Percentiles rank a stretch among this genome's conserved stretches.
These are phyloP conservation scores for Pestalotiopsis sp. DNA, from an alignment of 2,329 filamentous ascomycete genomes.

Conservation along the genomic window DNA sequence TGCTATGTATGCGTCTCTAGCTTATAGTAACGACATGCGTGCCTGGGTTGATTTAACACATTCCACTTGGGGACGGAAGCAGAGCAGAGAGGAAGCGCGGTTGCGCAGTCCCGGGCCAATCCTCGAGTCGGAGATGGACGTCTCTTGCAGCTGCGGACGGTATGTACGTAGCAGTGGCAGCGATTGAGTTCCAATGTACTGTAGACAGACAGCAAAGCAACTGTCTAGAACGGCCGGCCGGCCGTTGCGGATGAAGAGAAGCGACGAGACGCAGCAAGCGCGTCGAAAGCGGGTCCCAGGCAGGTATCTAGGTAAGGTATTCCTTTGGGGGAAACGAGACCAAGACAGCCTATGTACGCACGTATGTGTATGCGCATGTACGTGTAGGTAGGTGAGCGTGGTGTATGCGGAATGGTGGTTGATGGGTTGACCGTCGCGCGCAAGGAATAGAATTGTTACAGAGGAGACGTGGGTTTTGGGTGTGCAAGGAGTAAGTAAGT, in stretches of 20 bases:
- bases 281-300: conserved; percentile 3
- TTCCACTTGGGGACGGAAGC: conserved; percentile 11
- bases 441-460: not conserved
- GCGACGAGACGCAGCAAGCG: conserved; percentile 6
- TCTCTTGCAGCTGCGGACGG: conserved; percentile 6
- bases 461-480: conserved; percentile 11
- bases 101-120: conserved; percentile 4
- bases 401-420: not conserved
- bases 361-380: not conserved
- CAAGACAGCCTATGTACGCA: conserved; percentile 1
- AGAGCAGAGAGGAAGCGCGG: not conserved
- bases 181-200: not conserved
- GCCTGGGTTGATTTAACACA: not conserved
- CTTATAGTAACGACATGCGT: not conserved
- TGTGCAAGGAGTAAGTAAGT: conserved; percentile 9
- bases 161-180: not conserved
- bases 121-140: not conserved
- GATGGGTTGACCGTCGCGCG: conserved; percentile 5
- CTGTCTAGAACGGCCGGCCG: conserved; percentile 13
- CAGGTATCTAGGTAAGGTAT: not conserved
- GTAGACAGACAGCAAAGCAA: conserved; percentile 5
- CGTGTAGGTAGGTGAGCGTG: not conserved
- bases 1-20: conserved; percentile 11
- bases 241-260: conserved; percentile 7
- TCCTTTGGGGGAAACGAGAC: not conserved